Evolutionary conservation across 2,329 filamentous ascomycete species (phyloP).

Genomic region (Grosmannia clavigera): DNA sequence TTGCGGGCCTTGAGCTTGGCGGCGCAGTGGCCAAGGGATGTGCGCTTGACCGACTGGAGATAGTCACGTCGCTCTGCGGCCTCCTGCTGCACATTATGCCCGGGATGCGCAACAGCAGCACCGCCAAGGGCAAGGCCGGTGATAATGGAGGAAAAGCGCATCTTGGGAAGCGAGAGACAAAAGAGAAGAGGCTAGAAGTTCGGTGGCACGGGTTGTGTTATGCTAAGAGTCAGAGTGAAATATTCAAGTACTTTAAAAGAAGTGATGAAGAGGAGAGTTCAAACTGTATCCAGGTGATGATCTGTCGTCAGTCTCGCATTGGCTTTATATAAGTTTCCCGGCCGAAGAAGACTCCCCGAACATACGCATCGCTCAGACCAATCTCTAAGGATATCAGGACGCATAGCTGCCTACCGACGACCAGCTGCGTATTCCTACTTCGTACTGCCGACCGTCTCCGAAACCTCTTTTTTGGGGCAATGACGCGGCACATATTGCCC

Average conservation of each 20-base stretch:
- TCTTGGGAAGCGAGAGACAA: neutral
- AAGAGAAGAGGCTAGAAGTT: neutral
- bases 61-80: conserved; percentile 26
- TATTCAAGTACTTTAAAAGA: neutral
- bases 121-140: conserved; percentile 13
- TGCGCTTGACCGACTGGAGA: conserved; percentile 20
- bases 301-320: neutral
- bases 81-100: conserved; percentile 27
- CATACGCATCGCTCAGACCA: neutral
- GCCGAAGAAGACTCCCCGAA: neutral
- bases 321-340: neutral
- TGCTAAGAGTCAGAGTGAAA: neutral
- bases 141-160: conserved; percentile 13
- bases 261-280: neutral
- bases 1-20: conserved; percentile 26
- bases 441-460: neutral
- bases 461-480: neutral
- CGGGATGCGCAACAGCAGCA: conserved; percentile 23
- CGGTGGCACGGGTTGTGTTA: neutral
- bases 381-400: neutral
- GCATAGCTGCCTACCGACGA: neutral
- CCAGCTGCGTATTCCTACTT: neutral
- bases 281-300: neutral
- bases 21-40: conserved; percentile 24
- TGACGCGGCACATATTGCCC: neutral